phyloP scores from a whole-genome alignment of 1,284 basidiomycete species.

The Papiliotrema nemorosa region DNA sequence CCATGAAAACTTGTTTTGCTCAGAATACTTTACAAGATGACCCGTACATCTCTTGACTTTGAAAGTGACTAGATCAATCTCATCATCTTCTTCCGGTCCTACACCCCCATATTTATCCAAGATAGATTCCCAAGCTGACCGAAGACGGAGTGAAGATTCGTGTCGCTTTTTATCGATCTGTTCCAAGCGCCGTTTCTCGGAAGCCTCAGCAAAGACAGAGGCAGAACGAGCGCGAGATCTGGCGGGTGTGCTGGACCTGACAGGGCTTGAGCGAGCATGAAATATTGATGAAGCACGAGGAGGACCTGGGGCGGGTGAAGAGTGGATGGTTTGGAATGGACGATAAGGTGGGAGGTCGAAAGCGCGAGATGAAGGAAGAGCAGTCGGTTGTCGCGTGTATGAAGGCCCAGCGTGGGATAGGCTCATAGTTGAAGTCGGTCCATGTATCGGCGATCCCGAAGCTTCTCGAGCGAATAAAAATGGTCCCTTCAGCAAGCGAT shows the following conservation, averaged over 20 bases:
- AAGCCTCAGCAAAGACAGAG: background rate
- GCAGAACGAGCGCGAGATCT: background rate
- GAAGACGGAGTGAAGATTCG: slow-evolving; percentile 18
- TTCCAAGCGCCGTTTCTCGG: slow-evolving; percentile 5
- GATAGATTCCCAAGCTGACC: slow-evolving; percentile 35
- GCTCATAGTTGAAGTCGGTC: background rate
- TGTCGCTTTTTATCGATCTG: slow-evolving; percentile 9
- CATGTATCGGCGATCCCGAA: background rate
- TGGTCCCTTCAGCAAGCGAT: no score
- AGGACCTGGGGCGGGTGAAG: no score
- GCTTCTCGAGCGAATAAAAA: no score
- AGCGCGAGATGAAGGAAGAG: no score
- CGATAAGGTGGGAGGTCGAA: no score
- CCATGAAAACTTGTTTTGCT: slow-evolving; percentile 8
- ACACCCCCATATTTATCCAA: slow-evolving; percentile 38
- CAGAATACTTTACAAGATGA: slow-evolving; percentile 12
- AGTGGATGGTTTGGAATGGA: no score
- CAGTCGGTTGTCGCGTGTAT: no score
- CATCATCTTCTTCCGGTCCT: slow-evolving; percentile 45
- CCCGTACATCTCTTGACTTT: slow-evolving; percentile 33
- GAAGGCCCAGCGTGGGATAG: slow-evolving; percentile 1
- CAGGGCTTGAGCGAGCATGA: no score
- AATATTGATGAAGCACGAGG: background rate
- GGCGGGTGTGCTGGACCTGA: background rate
- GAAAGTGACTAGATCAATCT: slow-evolving; percentile 41